Evolutionary conservation across 1,284 basidiomycete genomes (phyloP).

Genomic region (Leccinum subfulvum): DNA sequence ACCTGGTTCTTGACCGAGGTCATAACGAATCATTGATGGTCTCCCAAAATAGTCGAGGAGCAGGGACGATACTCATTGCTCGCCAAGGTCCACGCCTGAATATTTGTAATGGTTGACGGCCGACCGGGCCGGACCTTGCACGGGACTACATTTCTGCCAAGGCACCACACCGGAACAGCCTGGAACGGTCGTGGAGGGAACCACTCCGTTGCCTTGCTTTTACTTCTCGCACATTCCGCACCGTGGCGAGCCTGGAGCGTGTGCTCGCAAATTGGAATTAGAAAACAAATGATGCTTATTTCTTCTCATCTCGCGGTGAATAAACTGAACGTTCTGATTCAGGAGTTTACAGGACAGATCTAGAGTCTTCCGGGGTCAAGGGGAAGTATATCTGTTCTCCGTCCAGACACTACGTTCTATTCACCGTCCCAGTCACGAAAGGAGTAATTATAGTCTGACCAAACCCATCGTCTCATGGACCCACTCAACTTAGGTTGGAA

Average conservation of each 20-base stretch:
- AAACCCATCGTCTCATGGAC: neutral
- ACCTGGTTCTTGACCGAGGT: neutral
- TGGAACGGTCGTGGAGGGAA: neutral
- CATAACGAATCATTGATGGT: neutral
- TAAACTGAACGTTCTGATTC: neutral
- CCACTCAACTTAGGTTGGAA: neutral
- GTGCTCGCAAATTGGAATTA: neutral
- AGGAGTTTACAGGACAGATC: neutral
- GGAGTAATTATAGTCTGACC: neutral
- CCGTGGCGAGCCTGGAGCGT: neutral
- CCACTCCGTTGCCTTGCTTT: neutral
- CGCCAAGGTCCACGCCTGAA: slow-evolving; percentile 7
- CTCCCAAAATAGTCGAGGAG: slow-evolving; percentile 1
- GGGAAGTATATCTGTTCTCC: neutral
- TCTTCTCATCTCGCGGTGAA: neutral
- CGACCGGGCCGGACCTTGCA: slow-evolving; percentile 2
- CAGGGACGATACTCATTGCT: slow-evolving; percentile 8
- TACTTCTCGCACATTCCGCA: neutral
- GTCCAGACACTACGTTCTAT: neutral
- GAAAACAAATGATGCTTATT: neutral
- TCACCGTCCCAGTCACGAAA: neutral
- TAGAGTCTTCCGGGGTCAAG: neutral
- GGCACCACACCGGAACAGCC: neutral
- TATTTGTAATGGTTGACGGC: slow-evolving; percentile 6
- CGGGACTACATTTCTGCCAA: neutral